Conservation (phyloP, 2,329 filamentous ascomycete genomes). For the Claviceps sorghi region DNA sequence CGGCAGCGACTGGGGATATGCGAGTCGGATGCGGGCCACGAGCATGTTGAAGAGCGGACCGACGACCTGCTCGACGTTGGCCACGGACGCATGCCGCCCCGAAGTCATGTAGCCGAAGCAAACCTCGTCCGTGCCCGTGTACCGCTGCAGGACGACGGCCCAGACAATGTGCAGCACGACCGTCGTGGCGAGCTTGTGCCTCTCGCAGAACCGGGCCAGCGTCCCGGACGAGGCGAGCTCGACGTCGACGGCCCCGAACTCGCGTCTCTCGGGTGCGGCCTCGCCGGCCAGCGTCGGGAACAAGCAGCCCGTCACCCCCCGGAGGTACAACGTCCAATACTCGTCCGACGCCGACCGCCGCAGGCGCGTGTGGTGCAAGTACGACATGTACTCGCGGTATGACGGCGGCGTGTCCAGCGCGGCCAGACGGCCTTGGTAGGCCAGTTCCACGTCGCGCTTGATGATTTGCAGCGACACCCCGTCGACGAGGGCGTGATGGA, state of each 20-base stretch:
- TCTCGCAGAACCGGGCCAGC: constrained; percentile 19
- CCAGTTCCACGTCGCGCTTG: constrained; percentile 1
- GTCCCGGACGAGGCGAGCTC: neutral
- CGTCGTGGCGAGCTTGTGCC: constrained; percentile 29
- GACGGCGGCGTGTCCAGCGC: neutral
- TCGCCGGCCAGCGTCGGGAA: neutral
- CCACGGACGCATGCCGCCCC: constrained; percentile 35
- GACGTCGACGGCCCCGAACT: neutral
- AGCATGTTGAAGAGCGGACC: constrained; percentile 42
- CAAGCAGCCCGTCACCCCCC: neutral
- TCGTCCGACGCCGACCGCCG: neutral
- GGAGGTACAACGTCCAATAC: constrained; percentile 4
- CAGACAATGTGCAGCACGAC: constrained; percentile 36
- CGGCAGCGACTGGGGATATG: constrained; percentile 15
- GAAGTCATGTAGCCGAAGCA: constrained; percentile 40
- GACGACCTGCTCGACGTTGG: constrained; percentile 31
- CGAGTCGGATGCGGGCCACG: constrained; percentile 17
- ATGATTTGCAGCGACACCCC: constrained; percentile 14
- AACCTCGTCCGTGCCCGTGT: constrained; percentile 31
- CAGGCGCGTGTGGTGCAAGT: neutral
- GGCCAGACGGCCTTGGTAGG: neutral
- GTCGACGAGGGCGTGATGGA: constrained; percentile 21
- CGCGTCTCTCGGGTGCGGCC: neutral
- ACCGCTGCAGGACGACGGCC: constrained; percentile 33
- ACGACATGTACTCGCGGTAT: neutral